phyloP scores from a whole-genome alignment of 2,329 filamentous ascomycete species.

The Thielaviopsis musarum region DNA sequence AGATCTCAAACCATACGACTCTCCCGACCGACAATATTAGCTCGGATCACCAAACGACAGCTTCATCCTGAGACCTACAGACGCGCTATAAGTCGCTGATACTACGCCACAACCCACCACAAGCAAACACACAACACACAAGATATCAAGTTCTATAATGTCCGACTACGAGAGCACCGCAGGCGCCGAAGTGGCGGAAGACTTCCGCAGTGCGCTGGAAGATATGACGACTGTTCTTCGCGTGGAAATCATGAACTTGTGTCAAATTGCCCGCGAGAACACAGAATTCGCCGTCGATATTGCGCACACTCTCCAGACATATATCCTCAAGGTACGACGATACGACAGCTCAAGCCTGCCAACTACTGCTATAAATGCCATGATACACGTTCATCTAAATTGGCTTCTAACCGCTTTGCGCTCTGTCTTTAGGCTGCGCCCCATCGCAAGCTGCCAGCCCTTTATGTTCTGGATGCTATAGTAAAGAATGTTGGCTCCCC shows the following conservation, averaged over 20 bases:
- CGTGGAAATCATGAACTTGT: constrained; percentile 93
- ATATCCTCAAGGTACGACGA: constrained; percentile 76
- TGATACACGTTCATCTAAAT: not conserved
- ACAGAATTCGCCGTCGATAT: constrained; percentile 91
- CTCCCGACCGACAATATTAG: too few relatives aligned
- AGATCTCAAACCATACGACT: too few relatives aligned
- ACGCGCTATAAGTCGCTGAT: too few relatives aligned
- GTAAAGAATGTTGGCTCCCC: constrained; percentile 98
- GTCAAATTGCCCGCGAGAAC: constrained; percentile 92
- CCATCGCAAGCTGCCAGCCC: constrained; percentile 77
- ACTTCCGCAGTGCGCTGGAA: constrained; percentile 85
- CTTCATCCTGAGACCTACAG: too few relatives aligned
- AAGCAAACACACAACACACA: not conserved
- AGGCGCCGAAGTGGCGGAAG: constrained; percentile 61
- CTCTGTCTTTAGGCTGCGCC: constrained; percentile 52
- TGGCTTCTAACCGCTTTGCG: not conserved
- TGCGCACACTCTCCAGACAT: constrained; percentile 73
- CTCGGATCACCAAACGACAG: too few relatives aligned
- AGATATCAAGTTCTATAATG: constrained; percentile 1
- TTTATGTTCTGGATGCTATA: constrained; percentile 95
- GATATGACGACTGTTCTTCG: constrained; percentile 82
- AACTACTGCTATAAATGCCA: not conserved
- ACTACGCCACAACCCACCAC: too few relatives aligned
- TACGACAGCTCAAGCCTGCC: too few relatives aligned
- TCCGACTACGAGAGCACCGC: constrained; percentile 9